Evolutionary conservation across 2,329 filamentous ascomycete genomes (phyloP).

Genomic region (Fusarium poae): DNA sequence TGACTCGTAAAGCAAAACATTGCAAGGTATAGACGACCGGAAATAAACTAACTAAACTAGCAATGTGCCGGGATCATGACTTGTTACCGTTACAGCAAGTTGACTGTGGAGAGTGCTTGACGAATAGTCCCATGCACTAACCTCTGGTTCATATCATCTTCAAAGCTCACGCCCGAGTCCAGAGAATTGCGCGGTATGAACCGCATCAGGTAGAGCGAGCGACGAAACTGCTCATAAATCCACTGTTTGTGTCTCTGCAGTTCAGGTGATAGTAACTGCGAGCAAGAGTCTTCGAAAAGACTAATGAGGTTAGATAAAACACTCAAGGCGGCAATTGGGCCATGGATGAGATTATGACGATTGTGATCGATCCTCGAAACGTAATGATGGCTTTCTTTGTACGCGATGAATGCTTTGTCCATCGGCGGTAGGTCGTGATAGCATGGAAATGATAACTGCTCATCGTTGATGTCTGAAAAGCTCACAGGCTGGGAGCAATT

Average conservation of each 20-base stretch:
- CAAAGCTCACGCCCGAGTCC: fast-evolving
- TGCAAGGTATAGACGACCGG: background rate
- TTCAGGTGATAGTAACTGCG: background rate
- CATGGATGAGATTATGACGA: constrained; percentile 24
- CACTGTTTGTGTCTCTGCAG: background rate
- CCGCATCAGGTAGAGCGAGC: background rate
- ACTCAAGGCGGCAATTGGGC: constrained; percentile 14
- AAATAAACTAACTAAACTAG: background rate
- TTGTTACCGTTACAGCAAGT: background rate
- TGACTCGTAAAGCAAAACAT: background rate
- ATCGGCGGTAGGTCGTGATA: constrained; percentile 18
- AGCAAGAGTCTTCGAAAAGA: background rate
- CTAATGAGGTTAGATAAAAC: constrained; percentile 10
- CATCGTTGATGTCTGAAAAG: background rate
- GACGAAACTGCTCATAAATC: background rate
- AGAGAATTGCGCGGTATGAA: background rate
- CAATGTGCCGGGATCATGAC: background rate
- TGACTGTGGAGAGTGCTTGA: constrained; percentile 4
- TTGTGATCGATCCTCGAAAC: constrained; percentile 24
- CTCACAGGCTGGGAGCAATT: background rate
- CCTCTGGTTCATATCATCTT: fast-evolving
- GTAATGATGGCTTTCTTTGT: constrained; percentile 4
- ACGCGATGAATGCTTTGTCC: background rate
- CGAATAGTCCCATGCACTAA: background rate
- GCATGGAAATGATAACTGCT: constrained; percentile 5